Base-by-base conservation (phyloP, 768 basidiomycete genomes). In the Boletus coccyginus region DNA sequence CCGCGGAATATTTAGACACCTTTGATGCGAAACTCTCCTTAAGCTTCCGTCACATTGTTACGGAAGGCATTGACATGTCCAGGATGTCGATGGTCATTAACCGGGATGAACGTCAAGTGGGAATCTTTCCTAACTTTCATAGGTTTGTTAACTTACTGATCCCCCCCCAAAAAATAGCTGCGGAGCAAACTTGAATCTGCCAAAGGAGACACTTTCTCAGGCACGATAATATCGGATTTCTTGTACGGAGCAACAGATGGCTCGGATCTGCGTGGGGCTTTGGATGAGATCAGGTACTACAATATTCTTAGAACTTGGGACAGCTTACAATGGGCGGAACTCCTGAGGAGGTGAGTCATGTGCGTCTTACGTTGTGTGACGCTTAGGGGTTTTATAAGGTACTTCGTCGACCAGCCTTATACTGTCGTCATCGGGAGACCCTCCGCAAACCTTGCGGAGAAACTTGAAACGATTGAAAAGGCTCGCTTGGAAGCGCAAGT, bases 401-500 rank as follows among this genome's bases (percentile, higher is more conserved):
- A 92, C 70, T 90, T 87, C 61, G 75, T 94, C 47, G 81, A 90
- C 53, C 81, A 84, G 0, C 79, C 86, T 19, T 83, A 85, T 21
- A 77, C 92, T 44, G 83, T 92, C n/a, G 76, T 98, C 46, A 72
- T 86, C 33, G 96, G 95, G 24, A 92, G 86, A 66, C 97, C 97
- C 5, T 98, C 97, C 2, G 88, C 92, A 5, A 75, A 73, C 14
- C 80, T 98, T 31, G 90, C 89, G 0, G 87, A 88, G 36, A 85
- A 85, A 61, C 79, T 98, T 27, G 91, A 94, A 62, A 78, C 78
- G 42, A 85, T 87, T 33, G 94, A 97, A 69, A 92, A 90, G 69
- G 81, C 77, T 14, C 86, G 95, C 51, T 75, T 94, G 29, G 82
- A 80, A 4, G 77, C 76, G 10, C 92, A 94, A 68, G 80, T 87